Evolutionary conservation across 768 basidiomycete species (phyloP), one percentile per base, ranked within the genome.

Genomic region (Inosperma sp.): DNA sequence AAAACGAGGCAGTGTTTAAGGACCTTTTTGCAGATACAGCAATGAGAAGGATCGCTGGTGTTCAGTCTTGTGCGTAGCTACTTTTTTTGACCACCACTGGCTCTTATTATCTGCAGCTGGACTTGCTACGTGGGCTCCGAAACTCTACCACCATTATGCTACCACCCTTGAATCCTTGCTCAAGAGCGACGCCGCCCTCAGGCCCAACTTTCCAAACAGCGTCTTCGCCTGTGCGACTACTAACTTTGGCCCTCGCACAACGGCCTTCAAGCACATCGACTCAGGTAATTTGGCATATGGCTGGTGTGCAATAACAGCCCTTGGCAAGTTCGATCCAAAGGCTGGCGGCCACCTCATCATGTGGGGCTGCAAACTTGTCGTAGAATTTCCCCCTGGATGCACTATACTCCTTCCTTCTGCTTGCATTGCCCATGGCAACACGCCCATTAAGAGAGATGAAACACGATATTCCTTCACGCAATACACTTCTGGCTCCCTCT

Each of bases 161-260:
- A 43, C 43, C 3, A 7, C 48, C 10, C 50, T 62, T 2, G 10
- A 34, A 2, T 16, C n/a, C 10, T 47, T 65, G 2, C 52, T 54
- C 29, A 35, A 33, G 0, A 25, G 49, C 1, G 14, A 56, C 17
- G 53, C 55, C 3, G 7, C 21, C 2, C 55, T 67, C 5, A 14
- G 12, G 5, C 31, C 39, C 12, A 65, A 62, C 53, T 62, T 71
- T 52, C 2, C 22, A 13, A 62, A 64, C n/a, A 65, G 63, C 3
- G 31, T 68, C 0, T 72, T 66, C 19, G 53, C 67, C 0, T 40
- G 58, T 0, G 27, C 45, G 0, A 65, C 64, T 0, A 64, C 71
- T 56, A 72, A 70, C 53, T 51, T 65, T 8, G 65, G 65, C 1
- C 52, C 52, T 0, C 42, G 39, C 0, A 56, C 52, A 0, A 22